Percentiles rank a stretch among this genome's conserved stretches.
phyloP scores from a whole-genome alignment of 2,329 filamentous ascomycete species.

The Nemania abortiva region DNA sequence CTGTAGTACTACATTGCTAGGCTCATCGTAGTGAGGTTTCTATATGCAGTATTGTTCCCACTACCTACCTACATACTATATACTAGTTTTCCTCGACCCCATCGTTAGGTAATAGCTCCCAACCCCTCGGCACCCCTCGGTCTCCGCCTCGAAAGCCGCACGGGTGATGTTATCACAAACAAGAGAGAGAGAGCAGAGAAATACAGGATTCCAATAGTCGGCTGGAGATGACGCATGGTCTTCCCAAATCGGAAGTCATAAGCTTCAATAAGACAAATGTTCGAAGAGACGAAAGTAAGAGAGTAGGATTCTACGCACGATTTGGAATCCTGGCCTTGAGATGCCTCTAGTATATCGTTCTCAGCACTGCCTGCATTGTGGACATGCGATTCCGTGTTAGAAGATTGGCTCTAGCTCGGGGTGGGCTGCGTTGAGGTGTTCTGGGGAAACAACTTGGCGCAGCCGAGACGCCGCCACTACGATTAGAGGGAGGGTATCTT shows the following conservation, averaged over 20 bases:
- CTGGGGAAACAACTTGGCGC: constrained; percentile 27
- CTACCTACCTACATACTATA: too few relatives aligned
- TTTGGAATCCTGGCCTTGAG: constrained; percentile 28
- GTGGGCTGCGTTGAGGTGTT: constrained; percentile 24
- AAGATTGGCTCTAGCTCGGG: constrained; percentile 20
- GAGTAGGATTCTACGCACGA: constrained; percentile 9
- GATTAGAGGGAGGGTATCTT: not conserved
- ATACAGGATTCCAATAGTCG: not conserved
- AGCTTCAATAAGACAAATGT: constrained; percentile 13
- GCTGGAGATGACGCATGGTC: constrained; percentile 5
- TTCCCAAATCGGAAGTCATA: constrained; percentile 15
- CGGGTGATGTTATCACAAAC: not conserved
- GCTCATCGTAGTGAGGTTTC: constrained; percentile 2
- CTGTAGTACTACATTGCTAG: constrained; percentile 18
- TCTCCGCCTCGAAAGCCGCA: not conserved
- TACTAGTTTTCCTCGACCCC: not conserved
- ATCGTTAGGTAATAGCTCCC: constrained; percentile 8
- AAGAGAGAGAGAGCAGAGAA: not conserved
- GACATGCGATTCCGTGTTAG: constrained; percentile 22
- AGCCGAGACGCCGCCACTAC: constrained; percentile 22
- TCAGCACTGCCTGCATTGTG: constrained; percentile 21
- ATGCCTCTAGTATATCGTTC: not conserved
- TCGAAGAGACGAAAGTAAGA: not conserved
- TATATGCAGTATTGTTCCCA: constrained; percentile 9
- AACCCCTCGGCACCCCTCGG: constrained; percentile 4